Conservation (phyloP, 805 yeast species). For the Peterozyma xylosa region DNA sequence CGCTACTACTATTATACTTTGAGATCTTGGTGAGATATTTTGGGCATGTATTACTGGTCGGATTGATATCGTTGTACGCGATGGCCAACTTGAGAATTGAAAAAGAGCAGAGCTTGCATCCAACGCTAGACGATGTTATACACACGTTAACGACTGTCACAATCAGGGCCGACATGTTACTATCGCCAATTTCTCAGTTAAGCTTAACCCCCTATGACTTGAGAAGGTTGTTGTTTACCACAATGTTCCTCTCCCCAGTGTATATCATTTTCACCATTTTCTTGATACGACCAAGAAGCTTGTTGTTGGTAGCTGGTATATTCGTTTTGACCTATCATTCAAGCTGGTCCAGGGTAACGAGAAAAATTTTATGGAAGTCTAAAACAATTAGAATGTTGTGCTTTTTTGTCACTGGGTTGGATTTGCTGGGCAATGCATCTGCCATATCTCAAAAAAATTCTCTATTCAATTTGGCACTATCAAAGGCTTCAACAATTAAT, state of each 20-base stretch:
- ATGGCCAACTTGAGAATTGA: slow-evolving; percentile 49
- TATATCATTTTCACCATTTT: slow-evolving; percentile 66
- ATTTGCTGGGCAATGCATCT: slow-evolving; percentile 44
- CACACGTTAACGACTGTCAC: slow-evolving; percentile 69
- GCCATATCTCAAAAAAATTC: slow-evolving; percentile 22
- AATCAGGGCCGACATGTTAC: slow-evolving; percentile 65
- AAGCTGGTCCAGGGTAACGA: slow-evolving; percentile 71
- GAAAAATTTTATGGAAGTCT: slow-evolving; percentile 82
- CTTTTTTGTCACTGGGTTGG: slow-evolving; percentile 83
- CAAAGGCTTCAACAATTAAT: slow-evolving; percentile 36
- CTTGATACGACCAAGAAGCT: slow-evolving; percentile 61
- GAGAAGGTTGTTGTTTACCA: slow-evolving; percentile 73
- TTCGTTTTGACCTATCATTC: slow-evolving; percentile 80
- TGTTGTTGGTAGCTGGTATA: slow-evolving; percentile 52
- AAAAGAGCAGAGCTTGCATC: slow-evolving; percentile 52
- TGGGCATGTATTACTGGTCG: slow-evolving; percentile 72
- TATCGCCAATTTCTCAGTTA: slow-evolving; percentile 71
- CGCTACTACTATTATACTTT: slow-evolving; percentile 63
- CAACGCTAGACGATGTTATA: slow-evolving; percentile 83
- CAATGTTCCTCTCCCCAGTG: slow-evolving; percentile 78
- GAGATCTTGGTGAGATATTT: slow-evolving; percentile 71
- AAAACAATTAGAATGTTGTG: slow-evolving; percentile 59
- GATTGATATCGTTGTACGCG: slow-evolving; percentile 52
- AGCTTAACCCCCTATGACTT: slow-evolving; percentile 74
- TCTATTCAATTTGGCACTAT: slow-evolving; percentile 47